Percentiles rank a stretch among this genome's conserved stretches.
Conservation (phyloP, 345 rosid genomes). For the Gossypium bickii region DNA sequence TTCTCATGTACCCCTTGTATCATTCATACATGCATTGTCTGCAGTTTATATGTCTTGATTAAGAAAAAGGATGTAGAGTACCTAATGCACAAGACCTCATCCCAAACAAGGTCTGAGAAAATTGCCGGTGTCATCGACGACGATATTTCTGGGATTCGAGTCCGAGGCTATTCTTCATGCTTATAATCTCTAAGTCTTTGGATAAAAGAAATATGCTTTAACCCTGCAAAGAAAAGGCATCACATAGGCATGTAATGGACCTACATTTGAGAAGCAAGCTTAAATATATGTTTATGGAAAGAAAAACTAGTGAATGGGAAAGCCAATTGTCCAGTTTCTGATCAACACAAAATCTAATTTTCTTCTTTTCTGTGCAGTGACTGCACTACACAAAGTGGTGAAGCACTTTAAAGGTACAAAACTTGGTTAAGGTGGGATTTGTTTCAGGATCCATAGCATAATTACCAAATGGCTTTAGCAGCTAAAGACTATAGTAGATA, state of each 20-base stretch:
- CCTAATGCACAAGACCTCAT: no score
- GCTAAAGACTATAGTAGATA: neutral
- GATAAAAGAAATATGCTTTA: neutral
- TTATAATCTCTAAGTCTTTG: neutral
- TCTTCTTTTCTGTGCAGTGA: neutral
- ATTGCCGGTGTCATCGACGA: no score
- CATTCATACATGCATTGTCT: no score
- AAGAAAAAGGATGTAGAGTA: no score
- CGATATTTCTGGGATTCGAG: neutral
- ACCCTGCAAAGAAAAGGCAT: neutral
- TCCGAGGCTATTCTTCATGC: neutral
- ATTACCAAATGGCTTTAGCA: neutral
- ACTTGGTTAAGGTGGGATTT: neutral
- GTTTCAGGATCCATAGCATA: neutral
- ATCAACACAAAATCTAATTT: neutral
- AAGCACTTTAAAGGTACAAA: neutral
- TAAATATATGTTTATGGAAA: neutral
- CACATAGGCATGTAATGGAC: neutral
- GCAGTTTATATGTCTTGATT: no score
- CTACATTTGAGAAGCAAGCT: neutral
- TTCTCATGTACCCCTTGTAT: no score
- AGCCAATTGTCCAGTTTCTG: neutral
- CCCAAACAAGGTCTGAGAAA: no score
- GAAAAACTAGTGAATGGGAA: neutral
- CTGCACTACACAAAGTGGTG: neutral